Percentiles rank a stretch among this genome's conserved stretches.
phyloP scores from a whole-genome alignment of 768 basidiomycete genomes.

The Kwoniella newhampshirensis region DNA sequence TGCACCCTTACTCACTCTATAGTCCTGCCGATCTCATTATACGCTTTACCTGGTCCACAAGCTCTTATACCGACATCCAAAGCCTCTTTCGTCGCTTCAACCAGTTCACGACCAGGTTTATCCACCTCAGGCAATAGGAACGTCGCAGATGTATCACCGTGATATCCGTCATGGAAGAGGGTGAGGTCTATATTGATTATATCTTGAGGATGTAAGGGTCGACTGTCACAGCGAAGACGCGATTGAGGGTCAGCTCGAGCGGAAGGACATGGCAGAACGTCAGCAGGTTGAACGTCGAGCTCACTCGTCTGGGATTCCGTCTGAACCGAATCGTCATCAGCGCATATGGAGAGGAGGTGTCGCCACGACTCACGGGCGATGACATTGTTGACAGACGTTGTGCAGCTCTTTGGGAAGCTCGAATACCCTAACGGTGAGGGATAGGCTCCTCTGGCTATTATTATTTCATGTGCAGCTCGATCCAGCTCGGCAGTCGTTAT shows the following conservation, averaged over 20 bases:
- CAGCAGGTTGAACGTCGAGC: conserved; percentile 39
- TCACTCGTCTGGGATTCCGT: conserved; percentile 89
- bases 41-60: conserved; percentile 71
- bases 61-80: conserved; percentile 68
- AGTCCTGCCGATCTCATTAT: conserved; percentile 68
- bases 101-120: conserved; percentile 65
- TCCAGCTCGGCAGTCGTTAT: conserved; percentile 75
- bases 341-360: background rate
- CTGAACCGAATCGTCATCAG: conserved; percentile 21
- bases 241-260: too few relatives aligned
- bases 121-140: conserved; percentile 82
- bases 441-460: conserved; percentile 70
- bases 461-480: conserved; percentile 67
- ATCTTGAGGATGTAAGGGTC: conserved; percentile 75
- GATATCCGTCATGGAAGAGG: conserved; percentile 75
- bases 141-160: conserved; percentile 84
- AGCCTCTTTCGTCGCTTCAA: conserved; percentile 64
- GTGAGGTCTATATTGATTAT: conserved; percentile 88
- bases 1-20: conserved; percentile 56
- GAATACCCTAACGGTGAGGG: conserved; percentile 79
- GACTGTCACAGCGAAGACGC: too few relatives aligned
- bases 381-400: conserved; percentile 86
- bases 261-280: background rate
- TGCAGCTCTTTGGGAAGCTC: conserved; percentile 74
- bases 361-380: conserved; percentile 60